Conservation (phyloP, 768 basidiomycete genomes). For the Lactifluus echinatus region DNA sequence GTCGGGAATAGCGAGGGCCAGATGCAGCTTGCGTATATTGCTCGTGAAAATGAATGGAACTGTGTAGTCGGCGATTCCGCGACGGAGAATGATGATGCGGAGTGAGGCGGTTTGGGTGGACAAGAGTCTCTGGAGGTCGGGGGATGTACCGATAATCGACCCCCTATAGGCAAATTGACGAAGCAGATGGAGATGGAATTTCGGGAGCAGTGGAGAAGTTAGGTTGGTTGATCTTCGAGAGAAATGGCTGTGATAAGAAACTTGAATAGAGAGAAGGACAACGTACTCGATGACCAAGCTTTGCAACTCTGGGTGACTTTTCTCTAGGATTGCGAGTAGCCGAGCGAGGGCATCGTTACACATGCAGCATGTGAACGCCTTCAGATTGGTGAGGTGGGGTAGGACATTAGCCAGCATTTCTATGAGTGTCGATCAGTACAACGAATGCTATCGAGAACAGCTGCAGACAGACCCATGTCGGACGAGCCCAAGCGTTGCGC, state of each 20-base stretch:
- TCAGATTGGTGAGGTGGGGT: constrained; percentile 50
- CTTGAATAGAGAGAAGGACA: background rate
- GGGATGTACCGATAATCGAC: constrained; percentile 27
- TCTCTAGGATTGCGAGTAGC: constrained; percentile 46
- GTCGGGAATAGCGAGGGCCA: constrained; percentile 44
- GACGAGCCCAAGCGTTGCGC: constrained; percentile 46
- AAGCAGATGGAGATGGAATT: constrained; percentile 17
- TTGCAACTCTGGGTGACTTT: constrained; percentile 37
- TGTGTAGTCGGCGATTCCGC: constrained; percentile 34
- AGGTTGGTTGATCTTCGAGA: constrained; percentile 2
- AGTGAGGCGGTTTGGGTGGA: constrained; percentile 6
- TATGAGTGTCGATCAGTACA: background rate
- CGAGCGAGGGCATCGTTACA: constrained; percentile 43
- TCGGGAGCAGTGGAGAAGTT: background rate
- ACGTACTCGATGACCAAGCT: constrained; percentile 30
- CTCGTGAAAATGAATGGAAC: constrained; percentile 44
- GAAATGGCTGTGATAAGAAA: background rate
- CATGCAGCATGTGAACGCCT: constrained; percentile 54
- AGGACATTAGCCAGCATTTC: constrained; percentile 60
- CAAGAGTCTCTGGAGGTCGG: constrained; percentile 40
- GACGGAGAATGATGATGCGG: constrained; percentile 11
- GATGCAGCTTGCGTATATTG: constrained; percentile 53
- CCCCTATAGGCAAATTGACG: constrained; percentile 29
- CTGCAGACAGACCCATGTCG: constrained; percentile 47
- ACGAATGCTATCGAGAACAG: background rate